A percentile compares a stretch with the other conserved stretches of the same genome.
Conservation (phyloP, 2,329 filamentous ascomycete species). For the Colletotrichum phormii region DNA sequence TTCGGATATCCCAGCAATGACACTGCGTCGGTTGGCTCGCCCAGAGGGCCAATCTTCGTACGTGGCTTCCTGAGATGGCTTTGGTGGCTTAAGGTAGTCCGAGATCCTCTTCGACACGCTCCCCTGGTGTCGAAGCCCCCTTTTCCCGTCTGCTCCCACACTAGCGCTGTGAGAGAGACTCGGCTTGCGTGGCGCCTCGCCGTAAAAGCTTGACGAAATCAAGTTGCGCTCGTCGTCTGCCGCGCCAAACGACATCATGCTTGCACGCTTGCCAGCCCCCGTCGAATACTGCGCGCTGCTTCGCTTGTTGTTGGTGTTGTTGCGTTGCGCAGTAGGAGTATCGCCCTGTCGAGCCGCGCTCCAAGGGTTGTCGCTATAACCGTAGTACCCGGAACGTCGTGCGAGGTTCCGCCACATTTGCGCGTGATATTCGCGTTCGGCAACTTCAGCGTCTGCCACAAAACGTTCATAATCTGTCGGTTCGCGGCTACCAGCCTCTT, state of each 20-base stretch:
- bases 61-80: background rate
- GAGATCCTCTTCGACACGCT: conserved; percentile 60
- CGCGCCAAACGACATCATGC: conserved; percentile 20
- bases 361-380: conserved; percentile 21
- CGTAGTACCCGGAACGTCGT: conserved; percentile 35
- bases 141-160: conserved; percentile 14
- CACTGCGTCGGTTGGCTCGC: conserved; percentile 21
- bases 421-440: conserved; percentile 41
- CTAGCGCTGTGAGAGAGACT: background rate
- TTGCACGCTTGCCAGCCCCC: conserved; percentile 17
- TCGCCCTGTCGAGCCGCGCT: conserved; percentile 4
- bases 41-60: conserved; percentile 22
- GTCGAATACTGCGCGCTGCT: conserved; percentile 32
- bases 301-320: background rate
- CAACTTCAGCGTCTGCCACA: conserved; percentile 42
- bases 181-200: background rate
- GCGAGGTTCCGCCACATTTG: conserved; percentile 39
- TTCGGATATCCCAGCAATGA: conserved; percentile 16
- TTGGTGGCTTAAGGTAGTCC: conserved; percentile 51
- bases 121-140: conserved; percentile 39
- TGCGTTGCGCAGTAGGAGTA: conserved; percentile 1
- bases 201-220: conserved; percentile 4
- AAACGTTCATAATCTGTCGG: conserved; percentile 44
- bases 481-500: background rate
- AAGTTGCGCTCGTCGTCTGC: conserved; percentile 26